Base-by-base conservation (phyloP, 1,139 yeast genomes). In the Blastobotrys illinoisensis region DNA sequence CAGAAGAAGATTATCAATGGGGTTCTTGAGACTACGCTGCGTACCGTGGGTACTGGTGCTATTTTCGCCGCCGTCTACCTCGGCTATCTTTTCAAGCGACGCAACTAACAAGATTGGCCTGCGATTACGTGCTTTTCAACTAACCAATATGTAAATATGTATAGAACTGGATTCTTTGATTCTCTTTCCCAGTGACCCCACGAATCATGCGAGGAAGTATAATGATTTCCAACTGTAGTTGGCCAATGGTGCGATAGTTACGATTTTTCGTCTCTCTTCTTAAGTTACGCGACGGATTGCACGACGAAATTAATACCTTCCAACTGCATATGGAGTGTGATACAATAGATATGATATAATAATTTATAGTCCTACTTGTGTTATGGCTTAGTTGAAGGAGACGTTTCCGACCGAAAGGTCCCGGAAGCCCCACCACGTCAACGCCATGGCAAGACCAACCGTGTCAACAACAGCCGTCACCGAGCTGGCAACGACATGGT, bases 401-500 rank as follows among this genome's bases (percentile, higher is more conserved):
- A 32, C 40, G 40, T 32, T 32, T 11, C 40, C 40, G 16, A 32
- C 40, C 11, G 51, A 48, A 48, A 44, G 46, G 23, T 48, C 51
- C n/a, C 51, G 51, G 44, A 51, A 61, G 20, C 69, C 71, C 69
- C 71, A 70, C 73, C 74, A 71, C 54, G 72, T 69, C 53, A 72
- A 64, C 13, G 68, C 65, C 44, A 71, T 59, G 16, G 77, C 66
- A 49, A 74, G 66, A 20, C 78, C 78, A 32, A 74, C 74, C 24
- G 78, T 74, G 64, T 74, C 76, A 47, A 74, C 61, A 43, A 74
- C 58, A 46, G 72, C 66, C 19, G 71, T 62, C 19, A 69, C 69
- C 47, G 67, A 54, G 63, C 68, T 66, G 53, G 73, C 71, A 50
- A 69, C 59, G 28, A 74, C 60, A 50, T 69, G 66, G 54, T 74